Conservation (phyloP, 2,329 filamentous ascomycete species). For the Fusarium neocosmosporiellum region DNA sequence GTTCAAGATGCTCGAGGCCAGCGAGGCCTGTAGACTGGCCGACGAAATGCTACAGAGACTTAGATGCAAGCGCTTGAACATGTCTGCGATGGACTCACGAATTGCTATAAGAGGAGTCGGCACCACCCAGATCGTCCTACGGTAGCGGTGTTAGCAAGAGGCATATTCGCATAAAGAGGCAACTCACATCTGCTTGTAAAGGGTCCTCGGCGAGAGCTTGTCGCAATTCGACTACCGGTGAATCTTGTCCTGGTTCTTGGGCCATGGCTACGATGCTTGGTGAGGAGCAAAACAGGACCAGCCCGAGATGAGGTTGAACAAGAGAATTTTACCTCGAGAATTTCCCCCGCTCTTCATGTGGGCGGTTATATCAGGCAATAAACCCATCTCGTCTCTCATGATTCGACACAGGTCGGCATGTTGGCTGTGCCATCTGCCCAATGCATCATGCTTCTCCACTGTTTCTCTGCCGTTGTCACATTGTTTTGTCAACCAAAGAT, state of each 20-base stretch:
- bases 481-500: background rate
- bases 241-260: background rate
- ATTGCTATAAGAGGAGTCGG: background rate
- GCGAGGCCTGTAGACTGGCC: background rate
- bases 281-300: background rate
- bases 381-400: background rate
- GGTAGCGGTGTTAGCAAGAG: background rate
- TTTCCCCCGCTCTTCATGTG: background rate
- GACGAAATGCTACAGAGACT: background rate
- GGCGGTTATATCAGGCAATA: background rate
- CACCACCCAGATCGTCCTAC: background rate
- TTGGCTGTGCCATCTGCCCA: background rate
- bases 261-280: background rate
- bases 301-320: background rate
- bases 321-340: background rate
- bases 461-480: background rate
- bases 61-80: background rate
- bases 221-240: background rate
- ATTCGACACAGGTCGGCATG: background rate
- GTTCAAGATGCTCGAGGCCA: background rate
- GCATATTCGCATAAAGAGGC: background rate
- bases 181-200: background rate
- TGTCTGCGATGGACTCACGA: background rate
- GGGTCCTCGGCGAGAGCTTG: background rate
- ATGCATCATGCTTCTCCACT: background rate